Conservation (phyloP, 2,329 filamentous ascomycete species). For the Macrophomina tecta region DNA sequence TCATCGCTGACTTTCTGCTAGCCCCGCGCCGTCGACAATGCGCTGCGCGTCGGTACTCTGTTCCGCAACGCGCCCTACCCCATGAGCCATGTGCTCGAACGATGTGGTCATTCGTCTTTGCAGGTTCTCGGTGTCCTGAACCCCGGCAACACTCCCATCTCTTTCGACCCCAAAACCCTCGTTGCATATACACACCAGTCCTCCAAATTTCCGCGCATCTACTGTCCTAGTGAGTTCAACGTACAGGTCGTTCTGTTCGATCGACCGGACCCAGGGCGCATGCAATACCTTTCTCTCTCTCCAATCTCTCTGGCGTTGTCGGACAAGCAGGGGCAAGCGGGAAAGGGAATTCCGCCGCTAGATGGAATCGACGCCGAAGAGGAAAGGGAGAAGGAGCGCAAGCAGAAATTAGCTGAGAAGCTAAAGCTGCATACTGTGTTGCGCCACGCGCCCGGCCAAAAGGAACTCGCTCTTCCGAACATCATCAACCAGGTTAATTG, state of each 20-base stretch:
- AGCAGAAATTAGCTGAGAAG: constrained; percentile 77
- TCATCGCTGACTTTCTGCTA: constrained; percentile 43
- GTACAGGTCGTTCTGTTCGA: constrained; percentile 91
- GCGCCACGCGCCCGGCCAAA: constrained; percentile 75
- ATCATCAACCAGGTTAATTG: constrained; percentile 97
- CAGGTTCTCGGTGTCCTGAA: constrained; percentile 88
- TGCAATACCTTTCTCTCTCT: constrained; percentile 94
- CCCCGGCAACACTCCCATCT: constrained; percentile 52
- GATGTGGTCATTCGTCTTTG: constrained; percentile 83
- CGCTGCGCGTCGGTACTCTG: constrained; percentile 81
- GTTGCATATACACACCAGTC: constrained; percentile 61
- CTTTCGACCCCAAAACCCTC: constrained; percentile 68
- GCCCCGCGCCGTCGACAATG: constrained; percentile 83
- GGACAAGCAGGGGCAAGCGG: constrained; percentile 55
- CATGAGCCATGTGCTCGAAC: constrained; percentile 77
- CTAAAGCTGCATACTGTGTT: constrained; percentile 86
- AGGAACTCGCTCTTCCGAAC: constrained; percentile 78
- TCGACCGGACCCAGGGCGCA: constrained; percentile 79
- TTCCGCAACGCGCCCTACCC: constrained; percentile 83
- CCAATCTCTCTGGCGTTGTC: constrained; percentile 87
- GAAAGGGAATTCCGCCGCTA: constrained; percentile 49
- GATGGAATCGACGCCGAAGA: constrained; percentile 74
- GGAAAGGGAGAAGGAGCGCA: constrained; percentile 68
- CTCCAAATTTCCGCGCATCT: constrained; percentile 70
- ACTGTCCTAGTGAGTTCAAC: constrained; percentile 69